These are phyloP conservation scores for Nitzschia sp. DNA, from an alignment of 108 stramenopile genomes.

Conservation along the genomic window DNA sequence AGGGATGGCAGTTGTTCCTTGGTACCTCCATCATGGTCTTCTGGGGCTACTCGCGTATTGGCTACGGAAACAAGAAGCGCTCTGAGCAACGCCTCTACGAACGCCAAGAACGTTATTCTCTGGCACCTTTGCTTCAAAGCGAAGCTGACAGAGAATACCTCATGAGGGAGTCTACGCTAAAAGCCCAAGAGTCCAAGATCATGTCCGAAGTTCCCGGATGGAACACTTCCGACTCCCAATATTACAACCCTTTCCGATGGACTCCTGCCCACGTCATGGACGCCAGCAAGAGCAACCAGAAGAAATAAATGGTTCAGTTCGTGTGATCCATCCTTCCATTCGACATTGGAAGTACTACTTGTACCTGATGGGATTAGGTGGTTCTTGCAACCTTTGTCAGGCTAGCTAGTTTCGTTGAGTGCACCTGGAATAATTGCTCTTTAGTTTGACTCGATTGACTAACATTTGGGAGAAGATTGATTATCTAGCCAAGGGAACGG, in stretches of 20 bases:
- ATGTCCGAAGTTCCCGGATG: conserved; percentile 82
- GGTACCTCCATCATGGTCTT: conserved; percentile 55
- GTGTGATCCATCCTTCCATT: too few species aligned
- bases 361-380: too few species aligned
- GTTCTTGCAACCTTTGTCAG: too few species aligned
- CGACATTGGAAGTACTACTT: too few species aligned
- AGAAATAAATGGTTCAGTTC: conserved; percentile 29
- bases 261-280: conserved; percentile 40
- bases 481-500: too few species aligned
- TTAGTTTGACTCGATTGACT: too few species aligned
- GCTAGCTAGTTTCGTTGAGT: too few species aligned
- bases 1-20: conserved; percentile 78
- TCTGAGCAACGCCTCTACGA: conserved; percentile 70
- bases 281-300: conserved; percentile 40
- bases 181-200: conserved; percentile 65
- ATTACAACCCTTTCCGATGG: conserved; percentile 42
- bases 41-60: conserved; percentile 77
- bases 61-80: conserved; percentile 59
- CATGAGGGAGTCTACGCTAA: conserved; percentile 57
- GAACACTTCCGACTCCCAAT: conserved; percentile 52
- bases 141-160: conserved; percentile 79
- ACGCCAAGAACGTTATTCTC: conserved; percentile 69
- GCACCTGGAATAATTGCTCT: too few species aligned
- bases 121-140: conserved; percentile 78
- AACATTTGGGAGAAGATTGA: too few species aligned